Evolutionary conservation across 1,284 basidiomycete species (phyloP), one percentile per base, ranked within the genome.

Genomic region (Naganishia cerealis): DNA sequence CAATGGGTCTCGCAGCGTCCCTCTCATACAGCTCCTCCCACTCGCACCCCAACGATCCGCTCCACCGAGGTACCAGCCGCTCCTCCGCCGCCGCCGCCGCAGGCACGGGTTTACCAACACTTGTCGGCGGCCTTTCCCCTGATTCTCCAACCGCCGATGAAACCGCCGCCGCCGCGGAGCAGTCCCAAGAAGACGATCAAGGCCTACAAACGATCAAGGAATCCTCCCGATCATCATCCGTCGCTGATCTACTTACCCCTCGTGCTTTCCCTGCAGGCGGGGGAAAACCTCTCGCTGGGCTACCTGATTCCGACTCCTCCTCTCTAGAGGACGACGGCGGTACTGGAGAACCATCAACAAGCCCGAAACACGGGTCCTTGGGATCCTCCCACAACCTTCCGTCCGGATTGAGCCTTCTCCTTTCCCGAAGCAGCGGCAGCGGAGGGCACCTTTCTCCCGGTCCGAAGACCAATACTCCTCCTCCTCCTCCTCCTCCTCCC

Each of bases 11-110:
- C 29, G 61, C 61, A 9, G 61, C 61, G 1, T 54, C 50, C 1
- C 43, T 61, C 26, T 63, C 61, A 18, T 63, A 63, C 50, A 54
- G 46, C 46, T 62, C 61, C 38, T 63, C 61, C 38, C 61, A 40
- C 18, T 63, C 61, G 21, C 61, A 40, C 18, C 54, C 61, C 21
- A 52, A 21, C 5, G 33, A 42, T 13, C 40, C 50, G 1, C 38
- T 53, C 18, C 50, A 50, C 18, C n/a, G n/a, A n/a, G n/a, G n/a
- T n/a, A n/a, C n/a, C n/a, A n/a, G n/a, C n/a, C n/a, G n/a, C n/a
- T n/a, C n/a, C n/a, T n/a, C n/a, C n/a, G n/a, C n/a, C n/a, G n/a
- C n/a, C n/a, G n/a, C n/a, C n/a, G n/a, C n/a, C n/a, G n/a, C n/a
- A n/a, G n/a, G n/a, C n/a, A n/a, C n/a, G n/a, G n/a, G n/a, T n/a